These are phyloP conservation scores for Tulasnella calospora DNA, from an alignment of 768 basidiomycete genomes.

Conservation along the genomic window DNA sequence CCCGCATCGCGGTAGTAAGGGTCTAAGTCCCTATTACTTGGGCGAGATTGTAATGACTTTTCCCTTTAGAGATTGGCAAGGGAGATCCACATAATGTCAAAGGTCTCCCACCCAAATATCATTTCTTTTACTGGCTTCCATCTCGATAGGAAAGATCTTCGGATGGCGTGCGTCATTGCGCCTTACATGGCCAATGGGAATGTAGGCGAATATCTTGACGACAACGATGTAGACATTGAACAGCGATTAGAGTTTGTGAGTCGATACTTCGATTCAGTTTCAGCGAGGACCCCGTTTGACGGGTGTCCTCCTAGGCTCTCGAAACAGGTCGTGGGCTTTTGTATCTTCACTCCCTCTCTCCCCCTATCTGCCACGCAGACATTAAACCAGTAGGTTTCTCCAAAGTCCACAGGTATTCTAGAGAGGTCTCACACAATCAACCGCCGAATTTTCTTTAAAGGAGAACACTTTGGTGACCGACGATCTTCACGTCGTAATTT, in stretches of 20 bases:
- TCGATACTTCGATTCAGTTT: too few species aligned
- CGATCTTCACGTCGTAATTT: not conserved
- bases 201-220: not conserved
- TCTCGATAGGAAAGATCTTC: not conserved
- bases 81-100: not conserved
- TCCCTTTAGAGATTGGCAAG: not conserved
- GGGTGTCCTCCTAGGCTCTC: not conserved
- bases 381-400: not conserved
- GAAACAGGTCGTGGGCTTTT: not conserved
- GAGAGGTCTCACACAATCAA: too few species aligned
- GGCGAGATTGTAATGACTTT: not conserved
- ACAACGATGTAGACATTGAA: not conserved
- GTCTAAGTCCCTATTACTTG: not conserved
- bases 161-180: not conserved
- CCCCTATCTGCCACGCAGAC: constrained; percentile 9
- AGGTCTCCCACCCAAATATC: not conserved
- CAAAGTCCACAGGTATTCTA: too few species aligned
- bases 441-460: not conserved
- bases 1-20: not conserved
- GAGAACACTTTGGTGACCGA: not conserved
- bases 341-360: not conserved
- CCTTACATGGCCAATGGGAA: not conserved
- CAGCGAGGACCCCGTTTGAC: too few species aligned
- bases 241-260: not conserved
- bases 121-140: not conserved